phyloP scores from a whole-genome alignment of 2,329 filamentous ascomycete genomes.

The Sordariomycetes sp. region DNA sequence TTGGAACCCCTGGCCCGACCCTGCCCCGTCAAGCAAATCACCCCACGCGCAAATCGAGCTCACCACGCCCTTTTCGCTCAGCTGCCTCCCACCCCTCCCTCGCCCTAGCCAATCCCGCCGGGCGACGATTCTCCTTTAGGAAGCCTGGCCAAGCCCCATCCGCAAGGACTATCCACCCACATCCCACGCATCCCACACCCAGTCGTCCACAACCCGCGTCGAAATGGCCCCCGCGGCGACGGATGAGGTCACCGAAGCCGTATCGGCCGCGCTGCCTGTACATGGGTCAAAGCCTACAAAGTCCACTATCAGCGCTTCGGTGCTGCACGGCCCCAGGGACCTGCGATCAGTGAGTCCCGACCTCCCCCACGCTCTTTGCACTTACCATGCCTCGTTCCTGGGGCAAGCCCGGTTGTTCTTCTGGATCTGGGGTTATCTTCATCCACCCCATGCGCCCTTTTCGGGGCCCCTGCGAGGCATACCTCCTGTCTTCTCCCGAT shows the following conservation, averaged over 20 bases:
- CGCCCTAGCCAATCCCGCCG: slow-evolving; percentile 14
- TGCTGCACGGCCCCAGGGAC: slow-evolving; percentile 43
- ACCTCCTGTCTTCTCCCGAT: too few relatives aligned
- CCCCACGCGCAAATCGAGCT: background rate
- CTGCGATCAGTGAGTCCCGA: slow-evolving; percentile 36
- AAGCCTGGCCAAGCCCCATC: slow-evolving; percentile 12
- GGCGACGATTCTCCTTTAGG: slow-evolving; percentile 14
- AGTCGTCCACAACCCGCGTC: slow-evolving; percentile 26
- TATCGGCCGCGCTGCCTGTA: slow-evolving; percentile 28
- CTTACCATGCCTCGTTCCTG: background rate
- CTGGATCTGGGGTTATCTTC: background rate
- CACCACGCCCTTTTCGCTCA: slow-evolving; percentile 1
- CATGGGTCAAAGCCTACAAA: slow-evolving; percentile 19
- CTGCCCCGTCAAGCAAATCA: background rate
- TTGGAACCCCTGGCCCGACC: background rate
- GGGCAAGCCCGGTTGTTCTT: background rate
- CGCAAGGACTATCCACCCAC: slow-evolving; percentile 9
- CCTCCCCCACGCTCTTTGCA: background rate
- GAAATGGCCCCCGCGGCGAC: slow-evolving; percentile 38
- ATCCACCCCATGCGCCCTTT: background rate
- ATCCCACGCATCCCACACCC: slow-evolving; percentile 49
- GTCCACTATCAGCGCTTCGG: slow-evolving; percentile 35
- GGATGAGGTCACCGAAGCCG: slow-evolving; percentile 17
- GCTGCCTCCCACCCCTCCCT: slow-evolving; percentile 2
- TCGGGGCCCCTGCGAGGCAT: background rate